Percentiles rank a stretch among this genome's conserved stretches.
Conservation (phyloP, 2,329 filamentous ascomycete species). For the Penicillium sp. region DNA sequence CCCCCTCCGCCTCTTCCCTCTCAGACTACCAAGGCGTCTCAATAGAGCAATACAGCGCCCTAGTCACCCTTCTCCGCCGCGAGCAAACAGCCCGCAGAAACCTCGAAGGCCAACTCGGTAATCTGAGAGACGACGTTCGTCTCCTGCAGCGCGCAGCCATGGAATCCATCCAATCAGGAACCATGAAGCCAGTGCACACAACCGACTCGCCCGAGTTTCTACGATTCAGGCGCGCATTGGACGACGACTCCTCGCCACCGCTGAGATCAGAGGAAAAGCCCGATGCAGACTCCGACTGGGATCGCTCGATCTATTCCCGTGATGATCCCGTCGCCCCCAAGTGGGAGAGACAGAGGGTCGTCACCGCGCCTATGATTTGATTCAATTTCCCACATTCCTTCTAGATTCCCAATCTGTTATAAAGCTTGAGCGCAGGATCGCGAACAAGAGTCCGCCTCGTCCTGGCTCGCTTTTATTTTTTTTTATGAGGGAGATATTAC, state of each 20-base stretch:
- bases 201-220: slow-evolving; percentile 35
- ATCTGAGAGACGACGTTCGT: slow-evolving; percentile 45
- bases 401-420: background rate
- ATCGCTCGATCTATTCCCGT: slow-evolving; percentile 15
- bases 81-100: slow-evolving; percentile 50
- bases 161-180: slow-evolving; percentile 34
- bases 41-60: slow-evolving; percentile 50
- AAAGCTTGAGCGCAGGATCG: background rate
- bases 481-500: background rate
- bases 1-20: slow-evolving; percentile 34
- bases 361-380: slow-evolving; percentile 34
- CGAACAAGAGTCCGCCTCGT: background rate
- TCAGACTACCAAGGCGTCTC: slow-evolving; percentile 41
- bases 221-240: slow-evolving; percentile 29
- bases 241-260: slow-evolving; percentile 19
- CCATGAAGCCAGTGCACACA: slow-evolving; percentile 36
- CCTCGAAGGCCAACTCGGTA: slow-evolving; percentile 47
- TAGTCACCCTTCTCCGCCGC: slow-evolving; percentile 48
- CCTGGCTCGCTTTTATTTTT: background rate
- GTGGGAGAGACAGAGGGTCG: slow-evolving; percentile 30
- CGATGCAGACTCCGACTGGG: slow-evolving; percentile 32
- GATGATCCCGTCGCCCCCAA: slow-evolving; percentile 28
- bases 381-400: background rate
- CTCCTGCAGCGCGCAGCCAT: slow-evolving; percentile 35
- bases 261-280: slow-evolving; percentile 16